Evolutionary conservation across 495 filamentous ascomycete genomes (phyloP).

Genomic region (Penicillium robsamsonii): DNA sequence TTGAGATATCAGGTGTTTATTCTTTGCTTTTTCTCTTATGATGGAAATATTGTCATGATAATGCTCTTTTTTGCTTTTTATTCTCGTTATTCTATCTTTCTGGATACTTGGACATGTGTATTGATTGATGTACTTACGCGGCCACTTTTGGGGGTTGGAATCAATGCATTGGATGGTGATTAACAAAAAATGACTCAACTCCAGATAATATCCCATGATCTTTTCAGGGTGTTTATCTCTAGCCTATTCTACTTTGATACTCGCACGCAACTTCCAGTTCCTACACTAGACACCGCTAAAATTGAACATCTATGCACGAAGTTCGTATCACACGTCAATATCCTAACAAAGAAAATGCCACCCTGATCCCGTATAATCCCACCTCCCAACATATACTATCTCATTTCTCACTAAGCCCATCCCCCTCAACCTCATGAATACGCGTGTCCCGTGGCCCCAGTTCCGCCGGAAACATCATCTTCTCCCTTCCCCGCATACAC

Average conservation of each 20-base stretch:
- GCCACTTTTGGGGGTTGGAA: neutral
- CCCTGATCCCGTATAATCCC: neutral
- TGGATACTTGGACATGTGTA: slow-evolving; percentile 2
- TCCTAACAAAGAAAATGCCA: neutral
- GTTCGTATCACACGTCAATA: neutral
- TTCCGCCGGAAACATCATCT: neutral
- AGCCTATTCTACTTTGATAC: neutral
- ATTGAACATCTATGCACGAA: neutral
- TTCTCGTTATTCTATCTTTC: neutral
- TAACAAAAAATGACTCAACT: neutral
- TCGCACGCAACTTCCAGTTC: neutral
- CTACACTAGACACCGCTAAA: neutral
- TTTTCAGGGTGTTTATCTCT: neutral
- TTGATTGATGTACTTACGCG: slow-evolving; percentile 9
- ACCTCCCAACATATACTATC: neutral
- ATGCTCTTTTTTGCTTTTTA: slow-evolving; percentile 1
- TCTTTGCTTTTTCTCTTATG: slow-evolving; percentile 10
- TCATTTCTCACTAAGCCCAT: neutral
- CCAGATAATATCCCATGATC: neutral
- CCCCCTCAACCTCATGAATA: neutral
- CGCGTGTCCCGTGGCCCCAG: neutral
- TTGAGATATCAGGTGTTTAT: slow-evolving; percentile 7
- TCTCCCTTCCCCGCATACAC: neutral
- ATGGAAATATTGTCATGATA: slow-evolving; percentile 12
- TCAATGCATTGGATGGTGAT: slow-evolving; percentile 4